These are phyloP conservation scores for Jaenimonas drosophilae DNA, from an alignment of 208 protist species.

Conservation along the genomic window DNA sequence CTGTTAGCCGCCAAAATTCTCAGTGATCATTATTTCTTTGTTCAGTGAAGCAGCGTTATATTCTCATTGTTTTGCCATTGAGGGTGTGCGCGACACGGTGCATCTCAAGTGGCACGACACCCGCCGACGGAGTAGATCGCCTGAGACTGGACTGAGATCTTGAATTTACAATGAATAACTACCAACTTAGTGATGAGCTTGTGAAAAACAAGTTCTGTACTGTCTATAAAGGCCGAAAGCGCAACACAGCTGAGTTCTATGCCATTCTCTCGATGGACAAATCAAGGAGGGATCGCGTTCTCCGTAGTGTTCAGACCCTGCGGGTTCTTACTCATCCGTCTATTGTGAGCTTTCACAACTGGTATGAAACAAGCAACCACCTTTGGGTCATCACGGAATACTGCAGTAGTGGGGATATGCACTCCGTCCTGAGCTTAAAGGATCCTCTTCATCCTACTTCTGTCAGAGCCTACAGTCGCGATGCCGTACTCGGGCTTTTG, in stretches of 20 bases:
- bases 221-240: constrained; percentile 91
- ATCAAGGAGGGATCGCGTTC: constrained; percentile 63
- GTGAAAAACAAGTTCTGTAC: constrained; percentile 73
- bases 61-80: too few species aligned
- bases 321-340: constrained; percentile 68
- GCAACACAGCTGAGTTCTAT: constrained; percentile 89
- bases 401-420: constrained; percentile 88
- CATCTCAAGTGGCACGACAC: too few species aligned
- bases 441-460: constrained; percentile 45
- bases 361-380: constrained; percentile 96
- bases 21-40: too few species aligned
- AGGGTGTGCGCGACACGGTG: too few species aligned
- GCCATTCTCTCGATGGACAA: constrained; percentile 94
- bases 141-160: constrained; percentile 1
- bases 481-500: constrained; percentile 83
- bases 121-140: background rate
- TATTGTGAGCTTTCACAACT: constrained; percentile 90
- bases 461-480: constrained; percentile 70
- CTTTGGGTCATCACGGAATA: constrained; percentile 95
- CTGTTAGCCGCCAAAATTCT: too few species aligned
- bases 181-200: constrained; percentile 92
- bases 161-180: constrained; percentile 82
- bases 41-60: too few species aligned
- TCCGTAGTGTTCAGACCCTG: constrained; percentile 82
- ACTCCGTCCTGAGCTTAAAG: constrained; percentile 62